phyloP scores from a whole-genome alignment of 345 rosid species.

The Salix udensis region DNA sequence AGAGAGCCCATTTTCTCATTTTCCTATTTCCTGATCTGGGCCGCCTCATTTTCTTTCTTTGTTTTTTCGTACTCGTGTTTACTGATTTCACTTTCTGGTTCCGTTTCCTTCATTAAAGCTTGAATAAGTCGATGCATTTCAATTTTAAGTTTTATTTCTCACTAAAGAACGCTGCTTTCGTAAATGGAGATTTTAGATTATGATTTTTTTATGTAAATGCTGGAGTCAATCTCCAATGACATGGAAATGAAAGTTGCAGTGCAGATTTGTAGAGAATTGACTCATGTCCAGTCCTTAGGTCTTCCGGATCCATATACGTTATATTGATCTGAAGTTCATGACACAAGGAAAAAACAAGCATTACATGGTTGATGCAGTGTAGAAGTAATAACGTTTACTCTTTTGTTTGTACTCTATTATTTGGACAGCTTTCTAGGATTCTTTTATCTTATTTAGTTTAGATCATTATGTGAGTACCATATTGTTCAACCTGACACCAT shows the following conservation, averaged over 20 bases:
- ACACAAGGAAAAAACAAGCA: not conserved
- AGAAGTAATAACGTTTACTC: not conserved
- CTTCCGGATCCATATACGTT: not conserved
- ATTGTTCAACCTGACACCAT: not conserved
- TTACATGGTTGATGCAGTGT: not conserved
- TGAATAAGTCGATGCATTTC: not conserved
- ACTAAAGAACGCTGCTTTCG: not conserved
- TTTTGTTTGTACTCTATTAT: not conserved
- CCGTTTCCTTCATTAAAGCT: not conserved
- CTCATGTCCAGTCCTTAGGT: not conserved
- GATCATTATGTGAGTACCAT: not conserved
- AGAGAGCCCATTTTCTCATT: slow-evolving; percentile 19
- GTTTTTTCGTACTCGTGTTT: not conserved
- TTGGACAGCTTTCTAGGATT: not conserved
- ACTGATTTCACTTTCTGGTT: not conserved
- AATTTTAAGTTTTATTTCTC: not conserved
- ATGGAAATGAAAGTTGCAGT: too few relatives aligned
- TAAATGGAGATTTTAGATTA: slow-evolving; percentile 1
- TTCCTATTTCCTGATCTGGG: slow-evolving; percentile 38
- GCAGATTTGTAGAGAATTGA: not conserved
- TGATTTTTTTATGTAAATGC: not conserved
- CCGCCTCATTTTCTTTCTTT: not conserved
- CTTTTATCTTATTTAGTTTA: not conserved
- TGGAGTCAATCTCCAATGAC: slow-evolving; percentile 14
- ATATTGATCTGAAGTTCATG: not conserved